Evolutionary conservation across 208 protist species (phyloP), one percentile per base, ranked within the genome.

Genomic region (Novymonas esmeraldas): DNA sequence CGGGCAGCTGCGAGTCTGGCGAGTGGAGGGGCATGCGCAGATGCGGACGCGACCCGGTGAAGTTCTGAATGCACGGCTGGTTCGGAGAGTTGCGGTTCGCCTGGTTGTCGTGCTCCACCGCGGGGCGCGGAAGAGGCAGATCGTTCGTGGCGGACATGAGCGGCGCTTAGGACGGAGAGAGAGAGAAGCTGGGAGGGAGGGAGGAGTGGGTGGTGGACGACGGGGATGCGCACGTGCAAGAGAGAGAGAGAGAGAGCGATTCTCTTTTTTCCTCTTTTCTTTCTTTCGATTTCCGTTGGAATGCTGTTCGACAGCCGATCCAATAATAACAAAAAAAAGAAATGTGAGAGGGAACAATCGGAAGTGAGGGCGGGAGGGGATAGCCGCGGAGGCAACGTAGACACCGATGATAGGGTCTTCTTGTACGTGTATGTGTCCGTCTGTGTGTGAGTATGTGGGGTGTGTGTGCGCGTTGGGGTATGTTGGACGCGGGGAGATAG

Each of bases 81-180:
- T 83, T 86, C 6, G 62, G 55, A 44, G 77, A 68, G 50, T 86
- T 81, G 26, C 42, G 13, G 11, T 54, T 49, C 2, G 51, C 62
- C 64, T 85, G 76, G 52, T 79, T 76, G 3, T 70, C 46, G 13
- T 55, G 48, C 38, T 44, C 16, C 14, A 56, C 26, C 13, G 22
- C 45, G 6, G 36, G 16, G 28, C 3, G 24, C n/a, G 9, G 7
- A 11, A 45, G 18, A n/a, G 22, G 14, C 22, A 18, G 52, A 18
- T 72, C 34, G 3, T 16, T 22, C 33, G 39, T 41, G 22, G 22
- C 29, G 38, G 54, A 28, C 44, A 20, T 7, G 28, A 36, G 33
- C 22, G 5, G 5, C n/a, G 42, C 26, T 4, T 13, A 16, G n/a
- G n/a, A 3, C 16, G 6, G 33, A 14, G 24, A 7, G 28, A 49